phyloP scores from a whole-genome alignment of 306 rosid species.

The Vicia faba region DNA sequence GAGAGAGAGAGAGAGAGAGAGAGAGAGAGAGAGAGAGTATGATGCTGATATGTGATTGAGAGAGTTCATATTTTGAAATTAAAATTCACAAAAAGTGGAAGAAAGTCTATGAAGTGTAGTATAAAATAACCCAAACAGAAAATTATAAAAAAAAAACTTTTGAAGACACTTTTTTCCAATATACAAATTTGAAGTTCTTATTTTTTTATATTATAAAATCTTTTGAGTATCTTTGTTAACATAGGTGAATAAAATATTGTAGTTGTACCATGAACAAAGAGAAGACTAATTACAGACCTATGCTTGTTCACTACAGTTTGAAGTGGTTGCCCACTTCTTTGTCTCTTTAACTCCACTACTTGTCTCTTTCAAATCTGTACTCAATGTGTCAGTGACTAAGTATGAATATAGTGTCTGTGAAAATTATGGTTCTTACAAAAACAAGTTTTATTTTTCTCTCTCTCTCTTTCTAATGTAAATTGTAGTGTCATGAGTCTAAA shows the following conservation, averaged over 20 bases:
- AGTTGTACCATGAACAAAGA: constrained; percentile 36
- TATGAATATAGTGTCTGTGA: too few relatives aligned
- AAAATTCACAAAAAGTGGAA: too few relatives aligned
- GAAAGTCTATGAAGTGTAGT: constrained; percentile 35
- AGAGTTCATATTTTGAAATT: too few relatives aligned
- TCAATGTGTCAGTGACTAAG: too few relatives aligned
- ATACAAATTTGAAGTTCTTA: constrained; percentile 33
- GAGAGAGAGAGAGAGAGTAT: not conserved
- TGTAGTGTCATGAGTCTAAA: constrained; percentile 1
- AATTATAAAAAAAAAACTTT: constrained; percentile 42
- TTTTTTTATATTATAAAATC: not conserved
- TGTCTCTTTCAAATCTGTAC: constrained; percentile 55
- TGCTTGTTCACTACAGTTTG: constrained; percentile 51
- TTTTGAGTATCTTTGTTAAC: constrained; percentile 39
- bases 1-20: not conserved
- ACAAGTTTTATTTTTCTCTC: not conserved
- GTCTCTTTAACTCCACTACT: constrained; percentile 58
- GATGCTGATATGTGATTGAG: constrained; percentile 2
- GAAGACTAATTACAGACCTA: constrained; percentile 54
- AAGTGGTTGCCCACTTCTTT: constrained; percentile 58
- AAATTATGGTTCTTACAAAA: too few relatives aligned
- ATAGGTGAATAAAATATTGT: constrained; percentile 41
- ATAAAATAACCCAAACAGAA: constrained; percentile 49
- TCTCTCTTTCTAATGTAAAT: constrained; percentile 12
- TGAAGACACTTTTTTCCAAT: constrained; percentile 44